Evolutionary conservation across 176 grass and related monocot genomes (phyloP), one percentile per base, ranked within the genome.

Genomic region (Thinopyrum elongatum): DNA sequence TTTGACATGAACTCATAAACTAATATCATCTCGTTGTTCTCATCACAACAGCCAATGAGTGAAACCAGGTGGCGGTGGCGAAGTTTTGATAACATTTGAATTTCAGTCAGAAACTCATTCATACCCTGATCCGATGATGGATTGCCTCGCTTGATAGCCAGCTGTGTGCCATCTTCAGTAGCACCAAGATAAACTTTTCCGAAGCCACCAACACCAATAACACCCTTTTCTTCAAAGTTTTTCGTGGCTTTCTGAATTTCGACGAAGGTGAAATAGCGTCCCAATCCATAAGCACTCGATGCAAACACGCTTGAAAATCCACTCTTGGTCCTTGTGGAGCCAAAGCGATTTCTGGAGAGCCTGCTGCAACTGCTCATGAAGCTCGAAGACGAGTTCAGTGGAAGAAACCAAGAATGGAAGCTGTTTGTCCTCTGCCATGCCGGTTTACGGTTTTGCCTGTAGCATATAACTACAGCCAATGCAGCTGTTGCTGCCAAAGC

Each of bases 1-100:
- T 98, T 95, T 74, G 93, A 82, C 95, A 98, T 98, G 86, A 90
- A 98, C 86, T 98, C 95, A 78, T 98, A 98, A 77, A 98, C 93
- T 77, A 98, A 69, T 55, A 98, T 98, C 95, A 98, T 98, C 83
- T 98, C 95, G 10, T 87, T 93, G 76, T 98, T 95, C 89, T 98
- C 95, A 88, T 95, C 95, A 83, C 95, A 98, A 46, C 95, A 98
- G 47, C 95, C 95, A 61, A 95, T 95, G 80, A 98, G 95, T 59
- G 95, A 95, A 82, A 98, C 95, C 13, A 98, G 86, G 87, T 98
- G 95, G 11, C 93, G 87, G 53, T 98, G 95, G 31, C 93, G 85
- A 80, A 98, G 93, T 79, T 98, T 95, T 44, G 95, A 98, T 27
- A 98, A 46, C 89, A 98, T 89, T 78, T 98, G 89, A 68, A 95